phyloP scores from a whole-genome alignment of 495 filamentous ascomycete species.

The Polyplosphaeria fusca region DNA sequence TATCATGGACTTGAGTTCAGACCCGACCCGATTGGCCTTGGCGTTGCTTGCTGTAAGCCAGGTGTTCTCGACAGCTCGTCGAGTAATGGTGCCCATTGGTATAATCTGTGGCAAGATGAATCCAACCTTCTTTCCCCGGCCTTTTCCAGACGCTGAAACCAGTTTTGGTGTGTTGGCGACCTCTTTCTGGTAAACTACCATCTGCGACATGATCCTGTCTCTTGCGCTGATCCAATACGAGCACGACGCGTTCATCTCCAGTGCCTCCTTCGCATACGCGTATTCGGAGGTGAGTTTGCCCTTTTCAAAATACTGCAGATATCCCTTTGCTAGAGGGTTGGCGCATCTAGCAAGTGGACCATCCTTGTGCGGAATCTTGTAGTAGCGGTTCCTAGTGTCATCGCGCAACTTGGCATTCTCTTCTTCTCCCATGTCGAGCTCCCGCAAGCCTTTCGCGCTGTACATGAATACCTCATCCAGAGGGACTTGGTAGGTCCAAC shows the following conservation, averaged over 20 bases:
- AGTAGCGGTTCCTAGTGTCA: constrained; percentile 67
- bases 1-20: constrained; percentile 96
- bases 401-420: constrained; percentile 59
- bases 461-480: constrained; percentile 61
- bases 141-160: constrained; percentile 23
- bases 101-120: constrained; percentile 98
- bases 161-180: constrained; percentile 41
- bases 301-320: constrained; percentile 85
- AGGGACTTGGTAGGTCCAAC: constrained; percentile 86
- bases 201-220: constrained; percentile 85
- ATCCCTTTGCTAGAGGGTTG: constrained; percentile 85
- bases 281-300: constrained; percentile 83
- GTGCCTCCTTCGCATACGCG: constrained; percentile 82
- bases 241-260: constrained; percentile 97
- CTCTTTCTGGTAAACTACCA: constrained; percentile 83
- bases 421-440: constrained; percentile 76
- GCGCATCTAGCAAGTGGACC: constrained; percentile 80
- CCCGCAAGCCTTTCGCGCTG: constrained; percentile 62
- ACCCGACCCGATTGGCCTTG: constrained; percentile 90
- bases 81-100: constrained; percentile 98
- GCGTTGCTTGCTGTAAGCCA: constrained; percentile 98
- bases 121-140: constrained; percentile 51
- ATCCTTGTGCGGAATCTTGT: constrained; percentile 95
- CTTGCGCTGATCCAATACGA: constrained; percentile 98
- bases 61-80: constrained; percentile 93